Base-by-base conservation (phyloP, 345 rosid genomes). In the Eucalyptus virginea region DNA sequence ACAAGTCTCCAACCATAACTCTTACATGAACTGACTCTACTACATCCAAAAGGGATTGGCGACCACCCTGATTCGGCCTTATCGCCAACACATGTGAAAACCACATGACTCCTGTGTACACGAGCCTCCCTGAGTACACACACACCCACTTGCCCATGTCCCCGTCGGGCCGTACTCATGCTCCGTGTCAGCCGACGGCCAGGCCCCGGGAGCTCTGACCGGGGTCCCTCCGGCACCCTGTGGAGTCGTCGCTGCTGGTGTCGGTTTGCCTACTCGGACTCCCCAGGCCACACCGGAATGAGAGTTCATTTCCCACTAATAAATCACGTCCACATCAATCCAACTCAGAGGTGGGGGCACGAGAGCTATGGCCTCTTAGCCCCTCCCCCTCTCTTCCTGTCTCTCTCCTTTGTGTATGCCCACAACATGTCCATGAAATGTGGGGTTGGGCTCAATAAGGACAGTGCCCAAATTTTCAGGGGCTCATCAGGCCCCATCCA, bases 401-500 rank as follows among this genome's bases (percentile, higher is more conserved):
- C 62, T 56, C 62, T 40, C 30, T 21, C 16, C 11, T 21, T 21
- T 77, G 85, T 77, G 90, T 90, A 87, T 86, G 56, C 89, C 47
- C 90, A 85, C 90, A 91, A 58, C 89, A 77, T 77, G 85, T 77
- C 85, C 85, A 77, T 21, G 85, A 77, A 77, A 77, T 40, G 94
- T 92, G 93, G 94, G 93, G 94, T 90, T 88, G 93, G 44, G 77
- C 88, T 91, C 88, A 42, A 90, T 77, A 65, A 90, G 89, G 92
- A 92, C 94, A 92, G 19, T 91, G 94, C 89, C 96, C 94, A 86
- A 60, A 62, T 91, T 92, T 94, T 89, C 88, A 87, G 95, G 96
- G 93, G 92, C 91, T 93, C 88, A 49, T 88, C 47, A 88, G n/a
- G 89, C 92, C 67, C 86, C 24, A 56, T 45, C 45, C 85, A 77